phyloP scores from a whole-genome alignment of 129 eudicot genomes.

The carrot (Daucus carota) region DNA sequence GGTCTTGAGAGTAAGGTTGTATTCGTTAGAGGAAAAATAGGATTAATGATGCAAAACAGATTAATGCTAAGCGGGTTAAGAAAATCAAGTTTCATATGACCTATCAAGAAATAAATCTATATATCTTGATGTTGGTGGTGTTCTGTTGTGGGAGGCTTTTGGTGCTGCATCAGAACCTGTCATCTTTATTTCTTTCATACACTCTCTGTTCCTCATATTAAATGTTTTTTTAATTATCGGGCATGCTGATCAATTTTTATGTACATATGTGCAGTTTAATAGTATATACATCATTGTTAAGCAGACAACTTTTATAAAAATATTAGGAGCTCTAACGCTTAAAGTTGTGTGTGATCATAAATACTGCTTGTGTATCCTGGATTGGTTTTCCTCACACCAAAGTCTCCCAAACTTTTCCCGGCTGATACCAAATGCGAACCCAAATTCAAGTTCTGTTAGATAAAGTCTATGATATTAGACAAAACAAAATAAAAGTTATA shows the following conservation, averaged over 20 bases:
- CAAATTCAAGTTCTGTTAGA: not conserved
- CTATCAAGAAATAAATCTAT: not conserved
- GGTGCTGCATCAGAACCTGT: not conserved
- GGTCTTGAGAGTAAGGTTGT: not conserved
- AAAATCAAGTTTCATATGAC: not conserved
- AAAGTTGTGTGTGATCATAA: constrained; percentile 36
- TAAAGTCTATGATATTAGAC: not conserved
- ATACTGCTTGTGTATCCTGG: constrained; percentile 76
- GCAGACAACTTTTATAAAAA: not conserved
- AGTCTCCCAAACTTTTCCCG: constrained; percentile 84
- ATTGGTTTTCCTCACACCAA: constrained; percentile 97
- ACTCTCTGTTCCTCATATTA: not conserved
- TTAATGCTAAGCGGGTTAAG: not conserved
- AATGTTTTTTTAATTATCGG: not conserved
- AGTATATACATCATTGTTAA: not conserved
- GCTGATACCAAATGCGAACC: constrained; percentile 27
- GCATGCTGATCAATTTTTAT: not conserved
- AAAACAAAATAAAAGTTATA: no score
- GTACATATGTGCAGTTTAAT: not conserved
- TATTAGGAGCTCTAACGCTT: not conserved
- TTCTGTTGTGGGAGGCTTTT: not conserved
- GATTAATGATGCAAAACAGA: not conserved
- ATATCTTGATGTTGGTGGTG: not conserved
- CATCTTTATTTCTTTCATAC: not conserved
- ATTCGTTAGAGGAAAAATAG: not conserved